phyloP scores from a whole-genome alignment of 164 flowering plant genomes.

The Nelumbo lutea region DNA sequence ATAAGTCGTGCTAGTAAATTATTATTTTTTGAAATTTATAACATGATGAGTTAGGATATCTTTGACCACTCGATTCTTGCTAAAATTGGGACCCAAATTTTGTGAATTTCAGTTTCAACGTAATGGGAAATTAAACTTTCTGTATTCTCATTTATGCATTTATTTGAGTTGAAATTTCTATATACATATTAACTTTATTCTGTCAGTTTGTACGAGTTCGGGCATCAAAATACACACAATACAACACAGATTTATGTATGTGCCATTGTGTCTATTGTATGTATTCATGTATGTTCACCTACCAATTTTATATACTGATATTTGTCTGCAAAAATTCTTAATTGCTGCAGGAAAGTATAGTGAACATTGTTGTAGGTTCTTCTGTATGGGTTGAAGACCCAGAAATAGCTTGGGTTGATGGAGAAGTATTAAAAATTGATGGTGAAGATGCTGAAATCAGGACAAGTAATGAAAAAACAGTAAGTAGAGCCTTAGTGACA shows the following conservation, averaged over 20 bases:
- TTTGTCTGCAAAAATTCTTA: background rate
- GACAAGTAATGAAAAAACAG: constrained; percentile 42
- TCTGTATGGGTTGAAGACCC: constrained; percentile 64
- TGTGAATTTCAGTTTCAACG: no score
- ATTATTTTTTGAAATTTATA: no score
- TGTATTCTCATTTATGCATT: no score
- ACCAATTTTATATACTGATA: background rate
- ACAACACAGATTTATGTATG: background rate
- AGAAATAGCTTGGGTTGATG: constrained; percentile 53
- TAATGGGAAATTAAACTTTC: no score
- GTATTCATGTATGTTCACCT: background rate
- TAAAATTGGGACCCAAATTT: no score
- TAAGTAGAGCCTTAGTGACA: constrained; percentile 6
- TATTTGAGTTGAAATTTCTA: no score
- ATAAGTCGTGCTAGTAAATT: background rate
- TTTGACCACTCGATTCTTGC: no score
- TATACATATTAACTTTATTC: no score
- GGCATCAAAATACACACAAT: background rate
- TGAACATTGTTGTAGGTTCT: constrained; percentile 43
- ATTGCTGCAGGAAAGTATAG: constrained; percentile 23
- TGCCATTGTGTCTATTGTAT: no score
- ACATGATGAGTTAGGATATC: no score
- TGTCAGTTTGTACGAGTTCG: background rate
- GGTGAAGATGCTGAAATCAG: constrained; percentile 39
- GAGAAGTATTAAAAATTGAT: constrained; percentile 37